Evolutionary conservation across 1,139 yeast species (phyloP).

Genomic region (Kodamaea derodonti): DNA sequence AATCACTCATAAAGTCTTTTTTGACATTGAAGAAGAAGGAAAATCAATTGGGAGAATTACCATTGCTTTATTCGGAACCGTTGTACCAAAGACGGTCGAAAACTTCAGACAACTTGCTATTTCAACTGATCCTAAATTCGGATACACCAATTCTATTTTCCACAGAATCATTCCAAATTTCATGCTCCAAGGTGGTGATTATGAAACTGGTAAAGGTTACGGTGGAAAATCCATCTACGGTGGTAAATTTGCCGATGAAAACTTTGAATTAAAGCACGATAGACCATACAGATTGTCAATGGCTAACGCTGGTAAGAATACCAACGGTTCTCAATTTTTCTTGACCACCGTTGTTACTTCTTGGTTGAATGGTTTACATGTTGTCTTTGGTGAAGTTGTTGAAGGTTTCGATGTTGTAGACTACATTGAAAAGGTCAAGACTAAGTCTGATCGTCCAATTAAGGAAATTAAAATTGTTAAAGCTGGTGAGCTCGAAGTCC

Average conservation of each 20-base stretch:
- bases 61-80: constrained; percentile 67
- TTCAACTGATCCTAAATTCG: constrained; percentile 54
- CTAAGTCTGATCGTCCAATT: constrained; percentile 49
- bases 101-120: constrained; percentile 58
- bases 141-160: constrained; percentile 49
- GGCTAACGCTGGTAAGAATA: constrained; percentile 63
- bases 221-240: constrained; percentile 63
- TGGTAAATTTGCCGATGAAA: constrained; percentile 54
- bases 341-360: constrained; percentile 58
- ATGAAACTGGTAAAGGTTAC: constrained; percentile 54
- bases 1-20: constrained; percentile 73
- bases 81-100: constrained; percentile 58
- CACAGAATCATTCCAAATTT: constrained; percentile 57
- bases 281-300: constrained; percentile 56
- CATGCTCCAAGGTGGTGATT: constrained; percentile 65
- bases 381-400: constrained; percentile 76
- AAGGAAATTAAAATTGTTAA: constrained; percentile 46
- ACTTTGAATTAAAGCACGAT: constrained; percentile 54
- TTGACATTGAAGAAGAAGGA: constrained; percentile 83
- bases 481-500: constrained; percentile 43
- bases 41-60: constrained; percentile 62
- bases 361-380: constrained; percentile 69
- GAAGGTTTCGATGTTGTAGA: constrained; percentile 65
- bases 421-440: constrained; percentile 51
- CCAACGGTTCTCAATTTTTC: constrained; percentile 65